Evolutionary conservation across 2,329 filamentous ascomycete species (phyloP).

Genomic region (Myriosclerotinia duriaeana): DNA sequence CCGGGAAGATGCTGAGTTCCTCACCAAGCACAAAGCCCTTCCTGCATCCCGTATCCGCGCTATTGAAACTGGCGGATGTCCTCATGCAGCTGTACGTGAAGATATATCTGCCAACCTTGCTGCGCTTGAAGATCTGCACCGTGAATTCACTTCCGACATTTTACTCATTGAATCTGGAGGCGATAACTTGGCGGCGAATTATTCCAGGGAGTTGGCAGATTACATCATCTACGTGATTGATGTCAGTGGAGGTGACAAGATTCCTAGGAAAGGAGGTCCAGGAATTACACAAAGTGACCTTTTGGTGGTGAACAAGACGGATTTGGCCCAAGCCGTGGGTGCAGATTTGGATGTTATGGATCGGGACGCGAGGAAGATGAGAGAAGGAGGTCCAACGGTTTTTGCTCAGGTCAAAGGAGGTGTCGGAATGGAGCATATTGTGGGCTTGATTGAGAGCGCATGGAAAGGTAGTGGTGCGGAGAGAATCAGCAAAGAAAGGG

Average conservation of each 20-base stretch:
- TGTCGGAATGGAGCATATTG: slow-evolving; percentile 80
- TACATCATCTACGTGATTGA: slow-evolving; percentile 99
- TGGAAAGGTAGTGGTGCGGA: slow-evolving; percentile 89
- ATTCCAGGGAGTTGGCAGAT: slow-evolving; percentile 89
- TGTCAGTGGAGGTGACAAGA: slow-evolving; percentile 93
- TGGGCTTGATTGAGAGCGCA: slow-evolving; percentile 82
- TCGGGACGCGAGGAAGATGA: slow-evolving; percentile 87
- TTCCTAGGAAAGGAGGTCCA: slow-evolving; percentile 91
- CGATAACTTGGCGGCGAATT: slow-evolving; percentile 96
- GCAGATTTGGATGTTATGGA: slow-evolving; percentile 94
- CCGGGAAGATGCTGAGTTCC: slow-evolving; percentile 95
- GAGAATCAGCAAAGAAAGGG: slow-evolving; percentile 53
- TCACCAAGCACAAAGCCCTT: slow-evolving; percentile 81
- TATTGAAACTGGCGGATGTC: slow-evolving; percentile 96
- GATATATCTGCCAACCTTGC: slow-evolving; percentile 94
- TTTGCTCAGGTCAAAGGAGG: slow-evolving; percentile 97
- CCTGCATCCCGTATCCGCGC: slow-evolving; percentile 82
- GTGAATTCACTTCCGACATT: slow-evolving; percentile 74
- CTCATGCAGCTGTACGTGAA: slow-evolving; percentile 94
- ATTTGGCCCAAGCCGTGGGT: slow-evolving; percentile 84
- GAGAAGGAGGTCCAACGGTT: slow-evolving; percentile 91
- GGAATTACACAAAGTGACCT: slow-evolving; percentile 96
- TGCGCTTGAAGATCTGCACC: slow-evolving; percentile 85
- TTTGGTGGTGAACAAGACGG: slow-evolving; percentile 95
- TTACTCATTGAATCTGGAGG: slow-evolving; percentile 94